A percentile compares a stretch with the other conserved stretches of the same genome.
These are phyloP conservation scores for Colletotrichum caudatum DNA, from an alignment of 2,329 filamentous ascomycete genomes.

Conservation along the genomic window DNA sequence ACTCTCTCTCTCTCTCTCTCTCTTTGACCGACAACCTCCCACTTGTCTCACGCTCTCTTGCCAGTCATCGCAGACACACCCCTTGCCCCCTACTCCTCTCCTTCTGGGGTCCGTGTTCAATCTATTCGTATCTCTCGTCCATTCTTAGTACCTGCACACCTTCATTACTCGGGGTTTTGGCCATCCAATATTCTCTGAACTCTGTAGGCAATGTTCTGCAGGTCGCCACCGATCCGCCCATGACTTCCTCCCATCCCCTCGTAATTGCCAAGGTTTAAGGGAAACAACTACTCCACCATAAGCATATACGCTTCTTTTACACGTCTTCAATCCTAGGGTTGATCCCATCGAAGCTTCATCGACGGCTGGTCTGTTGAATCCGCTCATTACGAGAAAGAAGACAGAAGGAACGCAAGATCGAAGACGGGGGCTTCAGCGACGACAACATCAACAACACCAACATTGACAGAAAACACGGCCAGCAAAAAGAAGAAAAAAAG, in stretches of 20 bases:
- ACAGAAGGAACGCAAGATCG: constrained; percentile 1
- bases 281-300: constrained; percentile 14
- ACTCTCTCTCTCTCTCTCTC: no score
- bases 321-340: constrained; percentile 43
- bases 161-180: constrained; percentile 38
- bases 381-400: constrained; percentile 32
- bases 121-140: constrained; percentile 23
- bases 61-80: constrained; percentile 15
- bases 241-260: constrained; percentile 20
- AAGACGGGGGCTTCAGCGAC: not conserved
- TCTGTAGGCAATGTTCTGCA: constrained; percentile 30
- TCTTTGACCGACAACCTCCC: constrained; percentile 28
- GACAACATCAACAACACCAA: not conserved
- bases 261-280: constrained; percentile 29
- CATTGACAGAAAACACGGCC: not conserved
- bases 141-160: constrained; percentile 35
- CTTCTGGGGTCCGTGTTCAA: constrained; percentile 12
- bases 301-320: constrained; percentile 26
- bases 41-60: constrained; percentile 19
- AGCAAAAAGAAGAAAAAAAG: not conserved
- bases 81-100: constrained; percentile 5
- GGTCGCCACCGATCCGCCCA: constrained; percentile 27
- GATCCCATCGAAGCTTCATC: constrained; percentile 44
- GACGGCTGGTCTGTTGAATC: constrained; percentile 48
- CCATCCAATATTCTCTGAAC: constrained; percentile 37